Conservation (phyloP, 257 asterid genomes). For the Nyctanthes arbortristis region DNA sequence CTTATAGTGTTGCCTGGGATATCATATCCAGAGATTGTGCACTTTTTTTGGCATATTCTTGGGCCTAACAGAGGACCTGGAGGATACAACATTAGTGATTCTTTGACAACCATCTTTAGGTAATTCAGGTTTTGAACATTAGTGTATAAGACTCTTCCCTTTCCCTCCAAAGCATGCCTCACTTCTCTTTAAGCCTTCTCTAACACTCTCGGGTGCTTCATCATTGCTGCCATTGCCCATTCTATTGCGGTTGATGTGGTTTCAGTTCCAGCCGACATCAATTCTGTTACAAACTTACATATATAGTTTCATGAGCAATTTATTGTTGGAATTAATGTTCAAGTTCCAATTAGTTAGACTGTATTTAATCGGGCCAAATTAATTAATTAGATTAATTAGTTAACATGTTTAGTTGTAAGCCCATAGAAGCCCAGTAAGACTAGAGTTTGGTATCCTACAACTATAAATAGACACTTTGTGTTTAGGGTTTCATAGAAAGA, state of each 20-base stretch:
- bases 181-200: constrained; percentile 21
- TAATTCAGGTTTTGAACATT: background rate
- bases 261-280: constrained; percentile 14
- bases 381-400: too few species aligned
- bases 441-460: too few species aligned
- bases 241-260: constrained; percentile 1
- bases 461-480: too few species aligned
- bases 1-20: constrained; percentile 9
- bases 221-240: constrained; percentile 22
- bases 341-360: too few species aligned
- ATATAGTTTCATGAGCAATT: background rate
- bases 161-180: background rate
- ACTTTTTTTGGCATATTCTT: background rate
- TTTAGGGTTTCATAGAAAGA: too few species aligned
- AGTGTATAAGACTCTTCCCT: background rate
- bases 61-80: background rate
- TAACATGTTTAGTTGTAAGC: too few species aligned
- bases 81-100: background rate
- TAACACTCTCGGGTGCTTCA: constrained; percentile 10
- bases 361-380: too few species aligned
- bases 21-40: constrained; percentile 8
- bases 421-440: too few species aligned
- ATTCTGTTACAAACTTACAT: constrained; percentile 11
- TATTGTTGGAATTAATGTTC: background rate
- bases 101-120: constrained; percentile 9